Conservation (phyloP, 306 rosid genomes). For the Dalbergia oliveri region DNA sequence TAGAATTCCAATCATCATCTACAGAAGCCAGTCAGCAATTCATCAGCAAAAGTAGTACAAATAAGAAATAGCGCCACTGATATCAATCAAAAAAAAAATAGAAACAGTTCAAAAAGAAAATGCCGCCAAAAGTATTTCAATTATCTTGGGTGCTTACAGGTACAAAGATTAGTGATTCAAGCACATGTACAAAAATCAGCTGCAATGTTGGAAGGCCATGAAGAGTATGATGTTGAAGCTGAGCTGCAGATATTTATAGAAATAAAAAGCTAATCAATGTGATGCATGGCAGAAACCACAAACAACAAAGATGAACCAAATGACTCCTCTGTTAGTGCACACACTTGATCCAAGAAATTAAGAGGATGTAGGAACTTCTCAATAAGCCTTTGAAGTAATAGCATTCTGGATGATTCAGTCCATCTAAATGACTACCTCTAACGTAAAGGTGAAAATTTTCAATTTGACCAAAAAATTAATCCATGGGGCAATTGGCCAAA, state of each 20-base stretch:
- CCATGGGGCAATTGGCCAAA: conserved; percentile 31
- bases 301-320: conserved; percentile 20
- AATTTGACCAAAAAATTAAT: conserved; percentile 31
- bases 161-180: conserved; percentile 97
- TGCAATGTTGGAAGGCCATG: conserved; percentile 96
- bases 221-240: conserved; percentile 98
- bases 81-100: background rate
- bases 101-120: conserved; percentile 21
- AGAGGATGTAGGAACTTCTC: conserved; percentile 18
- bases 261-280: conserved; percentile 43
- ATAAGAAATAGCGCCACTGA: conserved; percentile 23
- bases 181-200: conserved; percentile 93
- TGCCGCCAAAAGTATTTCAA: conserved; percentile 16
- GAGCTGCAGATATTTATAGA: conserved; percentile 74
- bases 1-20: conserved; percentile 96
- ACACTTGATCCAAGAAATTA: conserved; percentile 30
- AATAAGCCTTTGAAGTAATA: conserved; percentile 29
- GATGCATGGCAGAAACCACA: conserved; percentile 30
- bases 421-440: conserved; percentile 18
- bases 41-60: conserved; percentile 38
- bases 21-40: conserved; percentile 52
- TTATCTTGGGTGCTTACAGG: conserved; percentile 68
- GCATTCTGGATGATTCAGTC: background rate
- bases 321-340: conserved; percentile 29
- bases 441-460: background rate